Evolutionary conservation across 805 yeast genomes (phyloP).

Genomic region (Vanderwaltozyma yarrowii): DNA sequence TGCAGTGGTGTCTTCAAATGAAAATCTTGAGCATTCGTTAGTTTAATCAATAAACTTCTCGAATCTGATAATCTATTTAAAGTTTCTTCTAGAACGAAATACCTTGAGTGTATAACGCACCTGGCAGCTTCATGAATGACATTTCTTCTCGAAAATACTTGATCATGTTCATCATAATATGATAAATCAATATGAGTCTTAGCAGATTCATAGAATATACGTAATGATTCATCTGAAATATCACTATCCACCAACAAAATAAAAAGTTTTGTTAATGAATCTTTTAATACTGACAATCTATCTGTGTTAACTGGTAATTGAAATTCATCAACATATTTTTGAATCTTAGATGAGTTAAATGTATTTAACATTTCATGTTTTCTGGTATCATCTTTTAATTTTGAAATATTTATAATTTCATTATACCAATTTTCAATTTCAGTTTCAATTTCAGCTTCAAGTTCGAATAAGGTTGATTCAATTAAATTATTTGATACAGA

Average conservation of each 20-base stretch:
- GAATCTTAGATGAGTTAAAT: constrained; percentile 20
- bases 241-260: constrained; percentile 53
- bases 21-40: constrained; percentile 42
- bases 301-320: constrained; percentile 11
- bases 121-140: constrained; percentile 61
- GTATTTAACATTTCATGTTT: constrained; percentile 13
- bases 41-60: constrained; percentile 13
- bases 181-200: constrained; percentile 43
- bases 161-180: constrained; percentile 48
- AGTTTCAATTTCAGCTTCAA: constrained; percentile 20
- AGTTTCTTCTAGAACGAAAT: constrained; percentile 22
- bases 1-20: constrained; percentile 79
- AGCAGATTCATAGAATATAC: constrained; percentile 32
- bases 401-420: constrained; percentile 25
- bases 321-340: constrained; percentile 2
- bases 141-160: constrained; percentile 50
- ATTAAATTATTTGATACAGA: neutral
- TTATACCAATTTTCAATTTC: constrained; percentile 28
- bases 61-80: constrained; percentile 7
- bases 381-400: constrained; percentile 23
- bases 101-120: constrained; percentile 19
- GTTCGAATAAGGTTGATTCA: neutral
- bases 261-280: constrained; percentile 56
- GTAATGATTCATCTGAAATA: constrained; percentile 47
- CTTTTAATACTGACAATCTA: constrained; percentile 13